A percentile compares a stretch with the other conserved stretches of the same genome.
Evolutionary conservation across 176 grass and related monocot genomes (phyloP).

Genomic region (Echinochloa phyllopogon): DNA sequence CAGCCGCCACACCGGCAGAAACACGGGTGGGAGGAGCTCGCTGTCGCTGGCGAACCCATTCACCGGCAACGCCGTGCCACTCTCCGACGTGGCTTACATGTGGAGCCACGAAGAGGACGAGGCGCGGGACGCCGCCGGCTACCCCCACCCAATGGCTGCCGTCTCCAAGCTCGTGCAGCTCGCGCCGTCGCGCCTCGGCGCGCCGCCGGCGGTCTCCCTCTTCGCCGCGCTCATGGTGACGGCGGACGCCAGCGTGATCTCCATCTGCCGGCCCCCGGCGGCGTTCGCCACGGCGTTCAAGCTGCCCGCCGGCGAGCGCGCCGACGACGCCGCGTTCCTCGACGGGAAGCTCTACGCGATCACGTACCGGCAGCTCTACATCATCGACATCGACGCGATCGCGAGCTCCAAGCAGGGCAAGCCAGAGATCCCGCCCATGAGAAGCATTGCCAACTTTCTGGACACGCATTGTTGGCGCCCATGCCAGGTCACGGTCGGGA

Average conservation of each 20-base stretch:
- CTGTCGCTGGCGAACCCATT: conserved; percentile 3
- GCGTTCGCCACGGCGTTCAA: background rate
- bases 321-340: background rate
- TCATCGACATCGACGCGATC: background rate
- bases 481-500: background rate
- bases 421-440: background rate
- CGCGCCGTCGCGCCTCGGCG: background rate
- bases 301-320: background rate
- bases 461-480: background rate
- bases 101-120: background rate
- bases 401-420: background rate
- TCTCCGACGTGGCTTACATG: background rate
- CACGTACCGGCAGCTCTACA: background rate
- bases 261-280: background rate
- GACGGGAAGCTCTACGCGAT: background rate
- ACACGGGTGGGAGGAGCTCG: background rate
- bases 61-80: background rate
- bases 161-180: background rate
- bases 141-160: background rate
- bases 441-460: background rate
- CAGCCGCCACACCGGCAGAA: background rate
- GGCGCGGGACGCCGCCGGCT: no score
- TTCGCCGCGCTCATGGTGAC: background rate
- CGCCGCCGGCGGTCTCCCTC: background rate
- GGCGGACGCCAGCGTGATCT: background rate